These are phyloP conservation scores for Chalciporus sphaerocephalus DNA, from an alignment of 768 basidiomycete genomes.

Conservation along the genomic window DNA sequence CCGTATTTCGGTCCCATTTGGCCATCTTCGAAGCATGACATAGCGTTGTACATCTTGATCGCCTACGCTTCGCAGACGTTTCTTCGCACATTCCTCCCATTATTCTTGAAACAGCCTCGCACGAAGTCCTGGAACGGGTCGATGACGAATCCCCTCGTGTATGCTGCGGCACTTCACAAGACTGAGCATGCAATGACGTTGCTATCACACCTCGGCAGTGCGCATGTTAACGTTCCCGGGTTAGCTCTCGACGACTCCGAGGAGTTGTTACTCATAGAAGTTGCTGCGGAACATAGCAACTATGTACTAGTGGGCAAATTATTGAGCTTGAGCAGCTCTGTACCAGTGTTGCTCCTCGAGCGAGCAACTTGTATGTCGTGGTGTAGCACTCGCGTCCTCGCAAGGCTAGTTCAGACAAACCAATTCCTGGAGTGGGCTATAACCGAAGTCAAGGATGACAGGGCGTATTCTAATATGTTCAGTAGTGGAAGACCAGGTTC, in stretches of 20 bases:
- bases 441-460: not conserved
- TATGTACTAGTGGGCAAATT: constrained; percentile 1
- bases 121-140: no score
- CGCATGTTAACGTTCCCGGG: constrained; percentile 5
- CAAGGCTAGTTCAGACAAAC: constrained; percentile 6
- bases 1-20: constrained; percentile 1
- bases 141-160: constrained; percentile 9
- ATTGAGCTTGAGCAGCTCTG: not conserved
- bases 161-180: constrained; percentile 5
- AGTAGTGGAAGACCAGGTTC: not conserved
- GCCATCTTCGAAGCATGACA: constrained; percentile 1
- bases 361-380: not conserved
- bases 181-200: constrained; percentile 1
- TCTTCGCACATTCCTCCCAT: not conserved
- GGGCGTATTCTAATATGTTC: not conserved
- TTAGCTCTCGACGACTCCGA: constrained; percentile 1
- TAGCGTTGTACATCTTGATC: not conserved
- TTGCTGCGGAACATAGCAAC: constrained; percentile 5
- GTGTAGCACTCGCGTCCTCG: constrained; percentile 3
- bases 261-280: constrained; percentile 3
- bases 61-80: not conserved
- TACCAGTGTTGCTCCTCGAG: constrained; percentile 2
- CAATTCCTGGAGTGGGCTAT: constrained; percentile 9
- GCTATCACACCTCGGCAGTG: not conserved
- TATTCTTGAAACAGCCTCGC: no score